Evolutionary conservation across 2,329 filamentous ascomycete species (phyloP).

Genomic region (Exophiala spinifera): DNA sequence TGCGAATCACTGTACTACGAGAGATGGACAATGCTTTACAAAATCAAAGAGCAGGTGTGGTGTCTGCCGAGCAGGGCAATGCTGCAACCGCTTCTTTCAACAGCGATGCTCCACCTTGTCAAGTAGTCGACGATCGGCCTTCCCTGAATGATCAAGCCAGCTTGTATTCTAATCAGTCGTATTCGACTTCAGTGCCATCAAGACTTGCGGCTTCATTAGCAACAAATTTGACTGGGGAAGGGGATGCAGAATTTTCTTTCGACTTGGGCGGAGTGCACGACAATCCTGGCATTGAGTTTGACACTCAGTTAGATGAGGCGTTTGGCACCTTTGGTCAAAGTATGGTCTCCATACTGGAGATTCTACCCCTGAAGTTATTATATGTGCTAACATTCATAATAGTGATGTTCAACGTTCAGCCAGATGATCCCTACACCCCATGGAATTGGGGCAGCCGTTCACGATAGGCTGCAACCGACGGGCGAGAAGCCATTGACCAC

Average conservation of each 20-base stretch:
- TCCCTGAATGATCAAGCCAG: not conserved
- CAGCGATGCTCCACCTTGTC: not conserved
- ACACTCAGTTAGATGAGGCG: conserved; percentile 10
- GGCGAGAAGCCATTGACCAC: too few species aligned
- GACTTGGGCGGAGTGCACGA: not conserved
- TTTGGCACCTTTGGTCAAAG: conserved; percentile 14
- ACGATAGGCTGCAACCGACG: not conserved
- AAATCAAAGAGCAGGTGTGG: not conserved
- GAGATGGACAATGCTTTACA: conserved; percentile 18
- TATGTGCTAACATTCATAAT: not conserved
- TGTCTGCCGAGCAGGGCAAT: not conserved
- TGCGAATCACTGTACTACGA: conserved; percentile 27
- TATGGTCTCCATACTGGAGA: not conserved
- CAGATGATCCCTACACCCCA: conserved; percentile 10
- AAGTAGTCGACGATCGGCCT: not conserved
- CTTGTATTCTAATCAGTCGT: not conserved
- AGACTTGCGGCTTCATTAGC: not conserved
- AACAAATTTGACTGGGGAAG: not conserved
- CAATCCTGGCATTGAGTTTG: conserved; percentile 4
- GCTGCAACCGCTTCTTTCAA: not conserved
- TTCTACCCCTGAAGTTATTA: too few species aligned
- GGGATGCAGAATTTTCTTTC: not conserved
- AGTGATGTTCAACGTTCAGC: conserved; percentile 15
- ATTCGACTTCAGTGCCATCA: not conserved
- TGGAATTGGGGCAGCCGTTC: conserved; percentile 12